phyloP scores from a whole-genome alignment of 192 early-diverging fungal species.

The Coemansia reversa region DNA sequence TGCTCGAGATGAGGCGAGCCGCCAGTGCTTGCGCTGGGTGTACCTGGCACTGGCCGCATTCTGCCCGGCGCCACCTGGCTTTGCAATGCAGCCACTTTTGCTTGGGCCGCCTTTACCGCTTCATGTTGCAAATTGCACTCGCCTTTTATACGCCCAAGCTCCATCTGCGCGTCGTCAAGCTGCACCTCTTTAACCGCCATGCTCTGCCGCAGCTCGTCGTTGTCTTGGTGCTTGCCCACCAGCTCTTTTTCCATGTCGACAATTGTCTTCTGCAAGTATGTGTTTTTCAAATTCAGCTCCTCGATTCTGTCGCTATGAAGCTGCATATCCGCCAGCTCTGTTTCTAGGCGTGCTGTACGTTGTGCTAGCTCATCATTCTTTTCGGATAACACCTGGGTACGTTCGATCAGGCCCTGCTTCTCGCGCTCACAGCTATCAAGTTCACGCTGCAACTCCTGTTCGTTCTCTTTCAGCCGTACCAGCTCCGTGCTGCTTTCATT shows the following conservation, averaged over 20 bases:
- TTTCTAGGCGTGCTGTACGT: constrained; percentile 35
- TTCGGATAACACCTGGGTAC: constrained; percentile 13
- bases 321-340: constrained; percentile 34
- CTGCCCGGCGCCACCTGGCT: not conserved
- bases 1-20: constrained; percentile 21
- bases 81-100: constrained; percentile 1
- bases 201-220: constrained; percentile 26
- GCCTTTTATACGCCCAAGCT: constrained; percentile 8
- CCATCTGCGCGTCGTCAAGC: constrained; percentile 21
- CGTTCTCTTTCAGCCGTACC: constrained; percentile 30
- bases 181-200: constrained; percentile 16
- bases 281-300: constrained; percentile 2
- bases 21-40: constrained; percentile 5
- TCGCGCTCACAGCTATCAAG: constrained; percentile 24
- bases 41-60: not conserved
- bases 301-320: constrained; percentile 3
- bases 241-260: constrained; percentile 19
- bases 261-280: constrained; percentile 12
- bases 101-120: constrained; percentile 10
- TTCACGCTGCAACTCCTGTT: constrained; percentile 21
- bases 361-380: constrained; percentile 37
- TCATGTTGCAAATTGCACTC: constrained; percentile 8
- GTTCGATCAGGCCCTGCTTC: constrained; percentile 19
- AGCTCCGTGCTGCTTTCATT: constrained; percentile 14
- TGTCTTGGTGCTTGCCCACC: constrained; percentile 6